Evolutionary conservation across 352 stramenopile species (phyloP), one percentile per base, ranked within the genome.

Genomic region (Phytophthora chlamydospora): DNA sequence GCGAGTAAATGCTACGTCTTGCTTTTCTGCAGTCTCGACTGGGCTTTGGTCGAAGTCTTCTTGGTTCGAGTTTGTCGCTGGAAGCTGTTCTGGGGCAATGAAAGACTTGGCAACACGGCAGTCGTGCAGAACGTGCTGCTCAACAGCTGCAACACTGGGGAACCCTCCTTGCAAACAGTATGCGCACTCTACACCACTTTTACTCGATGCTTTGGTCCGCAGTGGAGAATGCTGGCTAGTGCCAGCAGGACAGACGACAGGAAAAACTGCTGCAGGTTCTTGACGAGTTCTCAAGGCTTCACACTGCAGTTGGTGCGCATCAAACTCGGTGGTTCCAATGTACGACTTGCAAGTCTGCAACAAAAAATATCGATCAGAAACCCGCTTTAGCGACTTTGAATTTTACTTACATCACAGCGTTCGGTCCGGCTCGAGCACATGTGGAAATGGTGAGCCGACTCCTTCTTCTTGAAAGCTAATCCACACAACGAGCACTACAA

Each of bases 391-490:
- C 2, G 36, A 45, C 32, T 2, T 32, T 5, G 14, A 11, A 29
- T 31, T 34, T 24, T 35, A 46, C 62, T 40, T 62, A 88, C 80
- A 42, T 88, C 76, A 41, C 81, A 90, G 38, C 59, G 59, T 24
- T 83, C 72, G 0, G 78, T 90, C 36, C 81, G 78, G 49, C 66
- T 88, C 7, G 69, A 71, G 41, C 81, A 90, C n/a, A 69, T 67
- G 3, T 16, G 17, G 8, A 55, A 50, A 44, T 90, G 81, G 3
- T 55, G 42, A 4, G 14, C 12, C 11, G 76, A 60, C 7, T 85
- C 76, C 33, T 78, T 74, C 10, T 66, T 72, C 45, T 83, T 84
- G 32, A 85, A 78, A 17, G 70, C 66, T 24, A 90, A 78, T 7
- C 73, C 72, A 40, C 78, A 90, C 3, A 88, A 42, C 2, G 31